Conservation (phyloP, 2,329 filamentous ascomycete species). For the Epicoccum nigrum region DNA sequence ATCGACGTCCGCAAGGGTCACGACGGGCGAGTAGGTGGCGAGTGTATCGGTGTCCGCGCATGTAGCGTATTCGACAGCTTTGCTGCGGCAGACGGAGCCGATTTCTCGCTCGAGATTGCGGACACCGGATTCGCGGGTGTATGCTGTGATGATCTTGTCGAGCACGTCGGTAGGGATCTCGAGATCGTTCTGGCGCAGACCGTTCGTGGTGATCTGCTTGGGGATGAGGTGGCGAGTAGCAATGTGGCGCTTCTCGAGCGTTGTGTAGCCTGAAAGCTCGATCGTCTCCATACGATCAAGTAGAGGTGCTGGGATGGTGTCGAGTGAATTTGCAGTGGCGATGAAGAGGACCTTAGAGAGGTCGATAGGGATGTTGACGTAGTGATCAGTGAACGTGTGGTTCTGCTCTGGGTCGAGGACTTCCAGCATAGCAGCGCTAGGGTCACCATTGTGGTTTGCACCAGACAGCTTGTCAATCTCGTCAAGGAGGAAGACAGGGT, state of each 20-base stretch:
- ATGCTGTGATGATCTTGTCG: constrained; percentile 93
- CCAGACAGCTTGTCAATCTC: constrained; percentile 97
- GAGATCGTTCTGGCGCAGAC: constrained; percentile 77
- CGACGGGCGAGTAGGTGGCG: constrained; percentile 70
- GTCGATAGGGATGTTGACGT: constrained; percentile 93
- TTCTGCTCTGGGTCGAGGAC: constrained; percentile 98
- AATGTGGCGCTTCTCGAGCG: constrained; percentile 95
- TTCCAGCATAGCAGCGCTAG: constrained; percentile 96
- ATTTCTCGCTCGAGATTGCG: constrained; percentile 96
- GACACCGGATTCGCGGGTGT: constrained; percentile 95
- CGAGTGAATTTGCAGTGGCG: constrained; percentile 91
- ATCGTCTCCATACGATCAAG: constrained; percentile 98
- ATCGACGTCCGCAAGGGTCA: constrained; percentile 83
- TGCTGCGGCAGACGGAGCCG: constrained; percentile 85
- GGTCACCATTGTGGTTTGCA: constrained; percentile 92
- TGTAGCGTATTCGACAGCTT: constrained; percentile 89
- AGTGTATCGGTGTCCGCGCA: constrained; percentile 75
- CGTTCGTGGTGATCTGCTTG: constrained; percentile 92
- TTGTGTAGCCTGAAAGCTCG: constrained; percentile 91
- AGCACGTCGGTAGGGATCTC: constrained; percentile 81
- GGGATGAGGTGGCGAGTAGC: constrained; percentile 91
- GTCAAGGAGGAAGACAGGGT: constrained; percentile 93
- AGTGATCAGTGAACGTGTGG: constrained; percentile 92
- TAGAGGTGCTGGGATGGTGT: constrained; percentile 92
- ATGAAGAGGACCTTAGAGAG: constrained; percentile 97